Conservation (phyloP, 1,284 basidiomycete genomes). For the Naganishia albida region DNA sequence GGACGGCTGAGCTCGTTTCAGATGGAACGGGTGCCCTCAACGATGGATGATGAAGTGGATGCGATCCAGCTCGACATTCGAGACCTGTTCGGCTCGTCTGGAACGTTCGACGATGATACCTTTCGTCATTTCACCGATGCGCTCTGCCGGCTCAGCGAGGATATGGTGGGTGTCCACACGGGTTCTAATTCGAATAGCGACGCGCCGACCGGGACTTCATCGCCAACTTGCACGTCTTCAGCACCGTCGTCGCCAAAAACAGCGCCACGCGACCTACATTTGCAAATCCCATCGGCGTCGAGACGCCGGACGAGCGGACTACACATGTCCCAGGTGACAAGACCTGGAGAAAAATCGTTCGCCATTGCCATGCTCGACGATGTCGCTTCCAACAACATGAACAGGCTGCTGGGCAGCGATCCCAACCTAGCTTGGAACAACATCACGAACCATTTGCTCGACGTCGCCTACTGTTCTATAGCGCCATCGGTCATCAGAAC, state of each 20-base stretch:
- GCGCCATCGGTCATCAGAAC: conserved; percentile 78
- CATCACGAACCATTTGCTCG: conserved; percentile 74
- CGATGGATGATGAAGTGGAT: conserved; percentile 67
- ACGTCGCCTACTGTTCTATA: conserved; percentile 62
- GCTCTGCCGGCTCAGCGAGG: conserved; percentile 77
- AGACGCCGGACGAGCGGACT: conserved; percentile 80
- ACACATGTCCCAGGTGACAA: conserved; percentile 71
- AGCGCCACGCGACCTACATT: neutral
- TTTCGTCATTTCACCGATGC: conserved; percentile 80
- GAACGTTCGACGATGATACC: conserved; percentile 76
- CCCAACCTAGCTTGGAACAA: conserved; percentile 83
- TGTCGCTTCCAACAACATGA: conserved; percentile 77
- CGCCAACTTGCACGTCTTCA: conserved; percentile 21
- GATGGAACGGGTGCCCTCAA: conserved; percentile 42
- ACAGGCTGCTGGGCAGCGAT: conserved; percentile 75
- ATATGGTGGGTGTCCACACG: conserved; percentile 81
- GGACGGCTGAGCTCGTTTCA: conserved; percentile 31
- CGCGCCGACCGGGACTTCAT: conserved; percentile 33
- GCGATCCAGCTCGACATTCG: conserved; percentile 71
- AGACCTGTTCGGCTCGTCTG: conserved; percentile 77
- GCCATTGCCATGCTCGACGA: conserved; percentile 80
- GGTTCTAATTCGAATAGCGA: conserved; percentile 4
- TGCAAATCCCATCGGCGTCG: conserved; percentile 41
- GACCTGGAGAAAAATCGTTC: conserved; percentile 63
- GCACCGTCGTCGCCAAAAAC: conserved; percentile 4